Base-by-base conservation (phyloP, 2,329 filamentous ascomycete species). In the Cladophialophora yegresii region DNA sequence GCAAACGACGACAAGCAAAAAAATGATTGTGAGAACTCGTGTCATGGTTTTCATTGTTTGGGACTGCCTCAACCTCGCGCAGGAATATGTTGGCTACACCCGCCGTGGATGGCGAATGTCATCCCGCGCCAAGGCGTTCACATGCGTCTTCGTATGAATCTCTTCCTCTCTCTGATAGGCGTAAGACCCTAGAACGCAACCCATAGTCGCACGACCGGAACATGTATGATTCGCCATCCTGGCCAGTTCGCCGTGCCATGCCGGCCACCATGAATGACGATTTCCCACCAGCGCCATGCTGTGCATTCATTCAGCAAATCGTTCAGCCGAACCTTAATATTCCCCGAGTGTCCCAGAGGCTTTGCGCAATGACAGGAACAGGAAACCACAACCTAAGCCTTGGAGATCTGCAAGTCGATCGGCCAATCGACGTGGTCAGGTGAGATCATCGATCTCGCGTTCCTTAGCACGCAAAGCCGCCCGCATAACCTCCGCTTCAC, bases 401-500 rank as follows among this genome's bases (percentile, higher is more conserved):
- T 20, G 22, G 20, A 13, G 40, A 57, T 30, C 23, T 51, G 57
- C 45, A 20, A 13, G 12, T 9, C 58, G 23, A 33, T 43, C 20
- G 36, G 8, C 47, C 47, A 50, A 47, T 49, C 55, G 26, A 33
- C 2, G 28, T 50, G 16, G n/a, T 68, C 74, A 74, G 49, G 76
- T 78, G 64, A 85, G 73, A 43, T 81, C 80, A 55, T 87, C 87
- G 62, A 93, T 78, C 72, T 93, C 90, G 54, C 86, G 82, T 76
- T 93, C 90, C 72, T 92, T 93, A 12, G 85, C 88, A 9, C 86
- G 83, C 32, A 93, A 80, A 75, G 89, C 81, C 74, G 88, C 85
- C 43, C 89, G 84, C 87, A 95, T 95, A 58, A 82, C 82, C 72
- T 93, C 89, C 0, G 90, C 87, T 75, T 96, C 91, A 26, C 86